Conservation (phyloP, 768 basidiomycete species). For the Lepiota venenata region DNA sequence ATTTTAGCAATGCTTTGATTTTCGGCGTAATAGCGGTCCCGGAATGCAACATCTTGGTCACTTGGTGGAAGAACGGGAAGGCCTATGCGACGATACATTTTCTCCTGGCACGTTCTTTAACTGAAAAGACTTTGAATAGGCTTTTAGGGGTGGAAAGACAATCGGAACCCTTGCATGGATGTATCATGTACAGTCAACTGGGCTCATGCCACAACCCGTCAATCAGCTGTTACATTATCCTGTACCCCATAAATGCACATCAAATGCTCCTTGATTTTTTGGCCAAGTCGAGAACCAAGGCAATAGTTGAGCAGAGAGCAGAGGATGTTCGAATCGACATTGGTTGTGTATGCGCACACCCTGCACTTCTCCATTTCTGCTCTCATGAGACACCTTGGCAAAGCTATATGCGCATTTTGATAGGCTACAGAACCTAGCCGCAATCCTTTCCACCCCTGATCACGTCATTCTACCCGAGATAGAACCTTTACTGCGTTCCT, state of each 20-base stretch:
- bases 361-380: not conserved
- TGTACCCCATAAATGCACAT: slow-evolving; percentile 57
- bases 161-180: too few species aligned
- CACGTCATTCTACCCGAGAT: slow-evolving; percentile 58
- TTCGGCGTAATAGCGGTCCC: too few species aligned
- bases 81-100: too few species aligned
- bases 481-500: slow-evolving; percentile 48
- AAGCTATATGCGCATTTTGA: slow-evolving; percentile 66
- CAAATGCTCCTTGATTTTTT: slow-evolving; percentile 77
- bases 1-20: too few species aligned
- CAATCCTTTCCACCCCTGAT: slow-evolving; percentile 53
- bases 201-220: too few species aligned
- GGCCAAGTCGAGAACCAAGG: slow-evolving; percentile 52
- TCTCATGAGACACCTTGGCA: slow-evolving; percentile 60
- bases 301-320: slow-evolving; percentile 31
- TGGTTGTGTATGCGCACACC: not conserved
- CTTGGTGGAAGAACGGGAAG: too few species aligned
- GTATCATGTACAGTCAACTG: too few species aligned
- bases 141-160: too few species aligned
- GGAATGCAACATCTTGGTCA: too few species aligned
- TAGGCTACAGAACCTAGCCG: slow-evolving; percentile 58
- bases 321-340: slow-evolving; percentile 11
- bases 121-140: too few species aligned
- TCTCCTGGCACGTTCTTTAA: too few species aligned
- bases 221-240: too few species aligned